These are phyloP conservation scores for Crotalaria pallida DNA, from an alignment of 306 rosid species.

Conservation along the genomic window DNA sequence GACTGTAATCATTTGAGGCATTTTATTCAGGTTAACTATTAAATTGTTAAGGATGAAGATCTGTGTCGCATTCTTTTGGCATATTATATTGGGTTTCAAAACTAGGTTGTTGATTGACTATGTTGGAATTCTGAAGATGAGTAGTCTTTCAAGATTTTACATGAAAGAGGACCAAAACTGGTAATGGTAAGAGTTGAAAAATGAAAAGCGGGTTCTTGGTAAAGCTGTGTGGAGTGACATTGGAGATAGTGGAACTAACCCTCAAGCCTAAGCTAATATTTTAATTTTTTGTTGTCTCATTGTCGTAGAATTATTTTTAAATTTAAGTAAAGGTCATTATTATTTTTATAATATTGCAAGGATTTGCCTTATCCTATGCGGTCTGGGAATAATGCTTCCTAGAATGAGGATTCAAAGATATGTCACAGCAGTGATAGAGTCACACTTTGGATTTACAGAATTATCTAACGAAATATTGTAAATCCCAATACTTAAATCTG, in stretches of 20 bases:
- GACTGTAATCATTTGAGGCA: constrained; percentile 2
- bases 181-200: neutral
- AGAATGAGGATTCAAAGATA: neutral
- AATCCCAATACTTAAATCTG: neutral
- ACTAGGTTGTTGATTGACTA: neutral
- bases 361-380: neutral
- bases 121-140: neutral
- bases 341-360: neutral
- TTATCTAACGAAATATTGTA: neutral
- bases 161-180: neutral
- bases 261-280: neutral
- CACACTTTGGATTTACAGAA: neutral
- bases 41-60: neutral
- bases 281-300: neutral
- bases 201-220: neutral
- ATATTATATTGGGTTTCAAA: neutral
- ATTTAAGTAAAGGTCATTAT: neutral
- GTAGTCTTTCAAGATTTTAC: neutral
- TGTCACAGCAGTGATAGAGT: neutral
- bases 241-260: neutral
- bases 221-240: neutral
- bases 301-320: neutral
- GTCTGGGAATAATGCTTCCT: neutral
- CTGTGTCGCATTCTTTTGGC: neutral
- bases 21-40: neutral